Conservation (phyloP, 257 asterid species). For the Scutellaria baicalensis region DNA sequence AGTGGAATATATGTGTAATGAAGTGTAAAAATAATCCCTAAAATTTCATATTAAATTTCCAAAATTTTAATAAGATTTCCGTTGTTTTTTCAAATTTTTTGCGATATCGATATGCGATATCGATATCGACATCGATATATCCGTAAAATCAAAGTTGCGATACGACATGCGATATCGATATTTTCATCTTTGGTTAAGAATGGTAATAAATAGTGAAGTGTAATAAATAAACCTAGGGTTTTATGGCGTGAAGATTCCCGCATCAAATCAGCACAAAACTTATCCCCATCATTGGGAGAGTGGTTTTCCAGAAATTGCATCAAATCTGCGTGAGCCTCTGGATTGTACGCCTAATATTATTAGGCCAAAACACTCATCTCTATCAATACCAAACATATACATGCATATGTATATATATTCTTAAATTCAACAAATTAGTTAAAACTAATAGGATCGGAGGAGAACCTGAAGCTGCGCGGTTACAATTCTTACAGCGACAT, state of each 20-base stretch:
- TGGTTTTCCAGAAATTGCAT: slow-evolving; percentile 55
- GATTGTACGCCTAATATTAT: slow-evolving; percentile 85
- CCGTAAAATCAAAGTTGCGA: too few species aligned
- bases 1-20: too few species aligned
- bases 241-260: slow-evolving; percentile 71
- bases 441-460: not conserved
- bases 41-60: too few species aligned
- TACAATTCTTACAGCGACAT: slow-evolving; percentile 62
- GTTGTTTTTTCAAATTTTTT: too few species aligned
- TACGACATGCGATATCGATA: too few species aligned
- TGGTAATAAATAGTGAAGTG: too few species aligned
- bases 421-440: not conserved
- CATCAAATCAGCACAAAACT: slow-evolving; percentile 73
- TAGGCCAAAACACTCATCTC: slow-evolving; percentile 17
- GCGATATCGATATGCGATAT: too few species aligned
- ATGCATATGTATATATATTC: not conserved
- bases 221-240: slow-evolving; percentile 37
- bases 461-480: slow-evolving; percentile 76
- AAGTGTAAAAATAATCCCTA: too few species aligned
- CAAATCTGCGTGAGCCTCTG: slow-evolving; percentile 67
- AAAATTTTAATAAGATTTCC: too few species aligned
- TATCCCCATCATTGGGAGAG: slow-evolving; percentile 63
- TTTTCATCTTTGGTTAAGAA: too few species aligned
- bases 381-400: slow-evolving; percentile 2
- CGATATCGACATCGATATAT: too few species aligned